These are phyloP conservation scores for Rhizopus delemar DNA, from an alignment of 371 early-diverging fungal genomes.

Conservation along the genomic window DNA sequence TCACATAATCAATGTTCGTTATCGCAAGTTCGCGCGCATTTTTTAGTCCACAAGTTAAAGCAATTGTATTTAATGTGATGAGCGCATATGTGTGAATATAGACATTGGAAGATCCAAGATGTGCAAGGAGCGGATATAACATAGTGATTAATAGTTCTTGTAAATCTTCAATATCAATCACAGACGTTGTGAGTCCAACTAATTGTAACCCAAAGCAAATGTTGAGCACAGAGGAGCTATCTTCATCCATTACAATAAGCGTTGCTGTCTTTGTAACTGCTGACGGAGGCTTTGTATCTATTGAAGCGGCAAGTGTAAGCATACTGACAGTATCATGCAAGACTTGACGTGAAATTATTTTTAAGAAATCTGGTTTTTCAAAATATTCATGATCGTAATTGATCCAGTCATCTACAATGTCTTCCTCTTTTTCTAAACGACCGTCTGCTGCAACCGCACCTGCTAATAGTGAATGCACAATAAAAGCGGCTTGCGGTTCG, in stretches of 20 bases:
- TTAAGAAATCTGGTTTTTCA: slow-evolving; percentile 1
- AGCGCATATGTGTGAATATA: slow-evolving; percentile 43
- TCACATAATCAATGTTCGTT: slow-evolving; percentile 65
- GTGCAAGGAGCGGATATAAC: slow-evolving; percentile 60
- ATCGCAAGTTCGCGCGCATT: slow-evolving; percentile 44
- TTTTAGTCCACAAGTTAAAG: slow-evolving; percentile 30
- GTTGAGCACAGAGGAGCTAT: slow-evolving; percentile 28
- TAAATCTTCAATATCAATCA: slow-evolving; percentile 22
- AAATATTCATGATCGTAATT: slow-evolving; percentile 2
- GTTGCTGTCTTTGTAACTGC: slow-evolving; percentile 6
- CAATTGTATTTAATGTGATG: slow-evolving; percentile 43
- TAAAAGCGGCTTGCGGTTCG: slow-evolving; percentile 51
- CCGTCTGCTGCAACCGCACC: slow-evolving; percentile 29
- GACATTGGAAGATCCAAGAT: slow-evolving; percentile 47
- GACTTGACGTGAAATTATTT: slow-evolving; percentile 17
- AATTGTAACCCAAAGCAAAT: slow-evolving; percentile 37
- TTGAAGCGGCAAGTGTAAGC: slow-evolving; percentile 12
- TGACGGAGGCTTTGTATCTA: slow-evolving; percentile 10
- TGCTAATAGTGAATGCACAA: slow-evolving; percentile 49
- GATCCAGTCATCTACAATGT: slow-evolving; percentile 12
- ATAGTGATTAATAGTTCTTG: slow-evolving; percentile 53
- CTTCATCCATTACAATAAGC: slow-evolving; percentile 16
- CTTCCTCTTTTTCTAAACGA: slow-evolving; percentile 7
- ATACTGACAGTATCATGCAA: slow-evolving; percentile 26
- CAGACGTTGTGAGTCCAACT: slow-evolving; percentile 26